Evolutionary conservation across 164 flowering plant genomes (phyloP), one percentile per base, ranked within the genome.

Genomic region (Stephania japonica): DNA sequence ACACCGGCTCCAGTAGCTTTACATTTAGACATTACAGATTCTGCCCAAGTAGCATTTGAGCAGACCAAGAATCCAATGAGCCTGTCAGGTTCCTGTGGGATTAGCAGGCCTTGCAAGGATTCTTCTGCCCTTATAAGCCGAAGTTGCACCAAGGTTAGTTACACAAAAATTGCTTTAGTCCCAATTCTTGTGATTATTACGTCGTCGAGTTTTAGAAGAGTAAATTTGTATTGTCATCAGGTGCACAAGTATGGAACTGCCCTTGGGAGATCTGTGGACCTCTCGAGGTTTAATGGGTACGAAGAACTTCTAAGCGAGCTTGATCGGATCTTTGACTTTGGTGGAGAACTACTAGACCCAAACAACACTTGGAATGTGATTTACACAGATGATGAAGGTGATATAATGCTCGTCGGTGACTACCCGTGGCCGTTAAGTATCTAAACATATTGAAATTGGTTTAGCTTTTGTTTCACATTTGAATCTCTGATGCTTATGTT

Each of bases 391-490:
- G 71, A 79, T 41, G 88, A 82, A 70, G 89, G 89, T 7, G 85
- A 82, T 75, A 75, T 70, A 70, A 83, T 85, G 86, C 79, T 75
- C 24, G 64, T 87, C 6, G 89, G 88, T 56, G 89, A 86, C 70
- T 74, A 70, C 71, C 85, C 86, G 1, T 89, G 93, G 93, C 83
- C 70, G 90, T 89, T 81, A 78, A 79, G 85, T 76, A 70, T 66
- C 61, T 50, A 24, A 3, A 32, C 26, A 50, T n/a, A 32, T 10
- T 72, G 27, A 26, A 65, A 19, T 50, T 5, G 19, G 26, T 32
- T 26, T 4, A 3, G 4, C n/a, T 67, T 9, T 19, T 42, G 1
- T 18, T 59, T 59, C 24, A n/a, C 16, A 47, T 59, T 59, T 32
- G 38, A 32, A 32, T 32, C 38, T 32, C 38, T 32, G 38, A 32